Evolutionary conservation across 371 early-diverging fungal genomes (phyloP), one percentile per base, ranked within the genome.

Genomic region (Mortierella sp.): DNA sequence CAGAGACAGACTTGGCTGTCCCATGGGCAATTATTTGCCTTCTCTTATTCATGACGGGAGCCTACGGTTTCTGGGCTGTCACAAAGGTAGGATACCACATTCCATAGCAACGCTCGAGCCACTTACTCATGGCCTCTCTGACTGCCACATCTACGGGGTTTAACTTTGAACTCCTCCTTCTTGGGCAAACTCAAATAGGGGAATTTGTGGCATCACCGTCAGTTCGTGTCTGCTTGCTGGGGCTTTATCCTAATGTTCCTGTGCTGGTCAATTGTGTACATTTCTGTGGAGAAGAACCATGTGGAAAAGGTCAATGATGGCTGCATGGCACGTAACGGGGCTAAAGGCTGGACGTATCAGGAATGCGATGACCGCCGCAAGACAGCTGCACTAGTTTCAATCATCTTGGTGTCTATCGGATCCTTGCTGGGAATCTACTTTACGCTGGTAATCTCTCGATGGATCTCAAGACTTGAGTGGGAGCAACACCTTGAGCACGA

Each of bases 231-330:
- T 0, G 69, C 62, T 21, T 73, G 52, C 9, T 79, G 80, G 73
- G 70, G 80, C 21, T 79, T 79, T 67, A 21, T 79, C 7, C 28
- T 79, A 30, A 79, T 79, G 73, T 58, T 72, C 67, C 61, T 79
- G 56, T 79, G 74, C 64, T 79, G 80, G 80, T 62, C 70, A 9
- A 30, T 73, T 5, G 80, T 79, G 48, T 73, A 79, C 53, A 79
- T 79, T 44, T 70, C 70, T 18, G 80, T 79, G 9, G 73, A 73
- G 67, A 11, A 30, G 5, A 50, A 69, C 53, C 69, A 67, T 6
- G 25, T 52, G 28, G 50, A 52, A 3, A 79, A 65, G 29, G 80
- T 70, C 46, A 70, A 67, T 67, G 14, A 4, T 0, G 80, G 70
- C 45, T 79, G 74, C 26, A n/a, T 51, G 23, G 23, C 55, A 0